A percentile compares a stretch with the other conserved stretches of the same genome.
Conservation (phyloP, 257 asterid species). For the Gentiana straminea region DNA sequence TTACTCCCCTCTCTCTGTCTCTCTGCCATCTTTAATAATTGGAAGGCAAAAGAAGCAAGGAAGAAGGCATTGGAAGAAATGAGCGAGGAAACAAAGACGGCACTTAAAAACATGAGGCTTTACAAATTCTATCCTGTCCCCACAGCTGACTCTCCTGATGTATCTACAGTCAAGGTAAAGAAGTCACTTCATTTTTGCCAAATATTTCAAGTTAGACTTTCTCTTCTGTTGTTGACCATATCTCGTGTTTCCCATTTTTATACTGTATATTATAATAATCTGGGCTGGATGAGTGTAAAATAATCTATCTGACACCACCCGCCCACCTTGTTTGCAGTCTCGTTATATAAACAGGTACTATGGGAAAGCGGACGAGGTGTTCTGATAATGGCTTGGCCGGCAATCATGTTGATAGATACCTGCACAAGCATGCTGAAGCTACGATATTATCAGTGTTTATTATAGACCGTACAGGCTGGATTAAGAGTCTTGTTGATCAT, state of each 20-base stretch:
- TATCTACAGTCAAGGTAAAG: constrained; percentile 68
- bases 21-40: not conserved
- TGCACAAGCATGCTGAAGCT: not conserved
- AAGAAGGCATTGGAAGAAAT: constrained; percentile 61
- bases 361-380: constrained; percentile 65
- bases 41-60: constrained; percentile 81
- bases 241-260: not conserved
- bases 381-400: constrained; percentile 14
- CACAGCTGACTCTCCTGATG: constrained; percentile 65
- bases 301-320: not conserved
- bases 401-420: not conserved
- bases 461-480: too few relatives aligned
- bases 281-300: not conserved
- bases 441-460: too few relatives aligned
- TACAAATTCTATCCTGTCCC: constrained; percentile 81
- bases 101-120: constrained; percentile 57
- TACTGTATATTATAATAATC: not conserved
- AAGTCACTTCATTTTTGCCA: not conserved
- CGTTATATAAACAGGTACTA: constrained; percentile 85
- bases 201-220: not conserved
- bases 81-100: constrained; percentile 59
- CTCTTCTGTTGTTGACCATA: not conserved
- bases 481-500: too few relatives aligned
- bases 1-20: not conserved
- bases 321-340: constrained; percentile 38